Percentiles rank a stretch among this genome's conserved stretches.
Conservation (phyloP, 495 filamentous ascomycete genomes). For the Cercophora newfieldiana region DNA sequence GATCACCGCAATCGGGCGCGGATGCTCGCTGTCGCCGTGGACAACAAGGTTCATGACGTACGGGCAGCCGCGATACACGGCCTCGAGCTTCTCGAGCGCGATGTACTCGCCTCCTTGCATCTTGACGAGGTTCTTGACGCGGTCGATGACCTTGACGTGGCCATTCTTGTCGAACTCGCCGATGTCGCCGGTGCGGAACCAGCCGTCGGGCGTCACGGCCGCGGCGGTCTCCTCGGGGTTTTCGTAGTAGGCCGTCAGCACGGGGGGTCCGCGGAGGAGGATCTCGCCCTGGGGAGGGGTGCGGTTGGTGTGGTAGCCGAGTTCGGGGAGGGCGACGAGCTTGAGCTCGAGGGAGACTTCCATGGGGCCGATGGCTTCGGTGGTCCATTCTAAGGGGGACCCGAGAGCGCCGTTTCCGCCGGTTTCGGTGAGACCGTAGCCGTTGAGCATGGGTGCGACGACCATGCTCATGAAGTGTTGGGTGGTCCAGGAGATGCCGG, state of each 20-base stretch:
- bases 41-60: slow-evolving; percentile 62
- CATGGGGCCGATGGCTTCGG: slow-evolving; percentile 73
- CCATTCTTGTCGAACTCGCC: slow-evolving; percentile 71
- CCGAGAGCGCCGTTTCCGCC: slow-evolving; percentile 69
- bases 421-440: slow-evolving; percentile 89
- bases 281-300: slow-evolving; percentile 86
- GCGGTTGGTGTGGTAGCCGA: slow-evolving; percentile 76
- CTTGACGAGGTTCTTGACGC: slow-evolving; percentile 82
- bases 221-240: slow-evolving; percentile 80
- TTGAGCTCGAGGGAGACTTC: slow-evolving; percentile 67
- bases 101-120: slow-evolving; percentile 66
- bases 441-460: slow-evolving; percentile 72
- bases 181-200: slow-evolving; percentile 92
- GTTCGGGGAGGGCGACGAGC: slow-evolving; percentile 77
- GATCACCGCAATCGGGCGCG: slow-evolving; percentile 59
- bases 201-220: slow-evolving; percentile 78
- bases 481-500: slow-evolving; percentile 73
- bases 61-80: slow-evolving; percentile 57
- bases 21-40: slow-evolving; percentile 51
- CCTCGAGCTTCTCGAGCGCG: slow-evolving; percentile 66
- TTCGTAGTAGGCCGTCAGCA: slow-evolving; percentile 76
- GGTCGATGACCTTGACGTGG: slow-evolving; percentile 84
- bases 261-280: slow-evolving; percentile 67
- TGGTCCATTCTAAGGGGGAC: slow-evolving; percentile 65
- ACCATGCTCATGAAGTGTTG: slow-evolving; percentile 77